These are phyloP conservation scores for Fusarium verrucosum DNA, from an alignment of 2,329 filamentous ascomycete genomes.

Conservation along the genomic window DNA sequence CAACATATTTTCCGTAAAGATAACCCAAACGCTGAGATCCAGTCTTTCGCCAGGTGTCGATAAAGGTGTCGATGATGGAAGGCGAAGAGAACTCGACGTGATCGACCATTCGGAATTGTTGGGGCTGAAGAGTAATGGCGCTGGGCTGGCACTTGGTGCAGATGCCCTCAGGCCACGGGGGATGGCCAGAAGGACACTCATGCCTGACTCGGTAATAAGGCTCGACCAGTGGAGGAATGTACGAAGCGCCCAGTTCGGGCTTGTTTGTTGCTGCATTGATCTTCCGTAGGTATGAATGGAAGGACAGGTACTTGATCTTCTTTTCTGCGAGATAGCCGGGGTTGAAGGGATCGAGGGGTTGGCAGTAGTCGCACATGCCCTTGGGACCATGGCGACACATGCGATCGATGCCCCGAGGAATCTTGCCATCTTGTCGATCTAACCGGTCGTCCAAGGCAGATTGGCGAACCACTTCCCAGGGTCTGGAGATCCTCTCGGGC, in stretches of 20 bases:
- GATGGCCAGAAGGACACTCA: slow-evolving; percentile 92
- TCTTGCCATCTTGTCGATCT: slow-evolving; percentile 91
- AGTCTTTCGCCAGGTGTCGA: slow-evolving; percentile 90
- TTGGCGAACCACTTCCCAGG: slow-evolving; percentile 90
- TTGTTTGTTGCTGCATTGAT: slow-evolving; percentile 97
- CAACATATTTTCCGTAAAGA: slow-evolving; percentile 88
- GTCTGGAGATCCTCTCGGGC: slow-evolving; percentile 59
- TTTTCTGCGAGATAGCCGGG: slow-evolving; percentile 88
- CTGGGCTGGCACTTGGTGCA: slow-evolving; percentile 98
- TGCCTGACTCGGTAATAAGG: slow-evolving; percentile 89
- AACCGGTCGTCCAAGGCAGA: slow-evolving; percentile 86
- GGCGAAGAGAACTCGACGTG: slow-evolving; percentile 95
- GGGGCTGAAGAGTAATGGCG: slow-evolving; percentile 92
- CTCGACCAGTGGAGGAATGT: slow-evolving; percentile 93
- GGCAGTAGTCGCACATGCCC: slow-evolving; percentile 99
- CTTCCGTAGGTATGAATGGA: slow-evolving; percentile 93
- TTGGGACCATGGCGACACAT: slow-evolving; percentile 97
- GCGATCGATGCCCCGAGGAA: slow-evolving; percentile 77
- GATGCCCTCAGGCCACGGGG: slow-evolving; percentile 93
- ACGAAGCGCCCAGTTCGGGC: slow-evolving; percentile 90
- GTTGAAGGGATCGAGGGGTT: slow-evolving; percentile 94
- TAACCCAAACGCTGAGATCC: slow-evolving; percentile 88
- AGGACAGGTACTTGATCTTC: slow-evolving; percentile 98
- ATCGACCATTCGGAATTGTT: slow-evolving; percentile 95
- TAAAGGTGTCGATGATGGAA: slow-evolving; percentile 84